Evolutionary conservation across 352 stramenopile species (phyloP).

Genomic region (Pythium pyrilobum): DNA sequence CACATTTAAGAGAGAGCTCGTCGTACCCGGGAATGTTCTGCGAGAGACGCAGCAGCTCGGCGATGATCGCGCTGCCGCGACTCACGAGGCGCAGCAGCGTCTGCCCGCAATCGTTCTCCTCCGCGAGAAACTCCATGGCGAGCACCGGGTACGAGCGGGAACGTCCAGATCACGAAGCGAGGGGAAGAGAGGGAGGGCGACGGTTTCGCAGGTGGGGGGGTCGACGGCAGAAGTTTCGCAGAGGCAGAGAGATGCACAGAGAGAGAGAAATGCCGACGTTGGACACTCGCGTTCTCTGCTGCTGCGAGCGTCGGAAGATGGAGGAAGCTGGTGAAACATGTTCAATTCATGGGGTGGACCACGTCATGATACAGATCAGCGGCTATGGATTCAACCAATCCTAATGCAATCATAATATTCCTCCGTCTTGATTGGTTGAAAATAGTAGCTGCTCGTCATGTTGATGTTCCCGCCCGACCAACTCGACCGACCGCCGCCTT

Average conservation of each 20-base stretch:
- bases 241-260: too few relatives aligned
- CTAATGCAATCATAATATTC: not conserved
- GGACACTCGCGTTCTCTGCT: constrained; percentile 1
- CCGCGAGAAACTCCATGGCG: constrained; percentile 82
- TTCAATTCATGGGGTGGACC: constrained; percentile 20
- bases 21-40: constrained; percentile 87
- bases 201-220: not conserved
- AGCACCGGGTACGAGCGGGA: not conserved
- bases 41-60: constrained; percentile 89
- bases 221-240: too few relatives aligned
- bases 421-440: constrained; percentile 11
- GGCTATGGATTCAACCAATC: constrained; percentile 16
- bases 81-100: constrained; percentile 91
- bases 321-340: constrained; percentile 7
- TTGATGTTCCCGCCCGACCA: constrained; percentile 15
- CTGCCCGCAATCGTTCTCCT: constrained; percentile 94
- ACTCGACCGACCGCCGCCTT: constrained; percentile 3
- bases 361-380: not conserved
- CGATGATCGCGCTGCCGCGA: constrained; percentile 88
- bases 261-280: too few relatives aligned
- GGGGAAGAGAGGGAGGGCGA: not conserved
- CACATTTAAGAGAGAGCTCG: not conserved
- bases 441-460: constrained; percentile 5
- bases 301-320: not conserved
- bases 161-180: not conserved